Evolutionary conservation across 306 rosid genomes (phyloP).

Genomic region (Neltuma alba): DNA sequence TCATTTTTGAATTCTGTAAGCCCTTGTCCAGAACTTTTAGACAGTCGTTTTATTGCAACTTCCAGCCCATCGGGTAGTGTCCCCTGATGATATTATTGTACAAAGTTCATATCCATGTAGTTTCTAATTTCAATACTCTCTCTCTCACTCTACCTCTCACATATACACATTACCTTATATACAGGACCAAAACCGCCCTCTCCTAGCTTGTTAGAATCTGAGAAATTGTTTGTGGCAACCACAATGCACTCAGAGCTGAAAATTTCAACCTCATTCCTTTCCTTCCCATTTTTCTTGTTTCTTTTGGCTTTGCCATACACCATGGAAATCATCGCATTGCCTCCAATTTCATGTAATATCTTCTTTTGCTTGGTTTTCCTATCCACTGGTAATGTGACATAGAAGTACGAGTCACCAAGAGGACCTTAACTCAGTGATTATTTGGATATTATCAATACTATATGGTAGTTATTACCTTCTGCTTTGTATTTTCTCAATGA

Average conservation of each 20-base stretch:
- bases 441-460: not conserved
- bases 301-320: slow-evolving; percentile 6
- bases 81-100: slow-evolving; percentile 32
- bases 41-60: slow-evolving; percentile 38
- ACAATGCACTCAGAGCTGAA: slow-evolving; percentile 32
- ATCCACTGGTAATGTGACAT: slow-evolving; percentile 16
- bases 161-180: slow-evolving; percentile 34
- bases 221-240: slow-evolving; percentile 41
- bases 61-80: slow-evolving; percentile 23
- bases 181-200: slow-evolving; percentile 45
- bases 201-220: slow-evolving; percentile 28
- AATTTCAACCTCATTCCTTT: slow-evolving; percentile 25
- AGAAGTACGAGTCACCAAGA: not conserved
- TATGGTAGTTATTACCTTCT: slow-evolving; percentile 26
- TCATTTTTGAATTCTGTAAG: slow-evolving; percentile 41
- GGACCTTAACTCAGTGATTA: not conserved
- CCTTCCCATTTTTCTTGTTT: not conserved
- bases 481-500: slow-evolving; percentile 21
- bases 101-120: not conserved
- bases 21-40: slow-evolving; percentile 40
- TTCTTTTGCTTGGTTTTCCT: slow-evolving; percentile 9
- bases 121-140: not conserved
- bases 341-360: slow-evolving; percentile 30
- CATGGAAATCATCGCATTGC: slow-evolving; percentile 13
- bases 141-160: not conserved